A percentile compares a stretch with the other conserved stretches of the same genome.
Evolutionary conservation across 225 moss, liverwort and hornwort species (phyloP).

Genomic region (Polytrichum formosum): DNA sequence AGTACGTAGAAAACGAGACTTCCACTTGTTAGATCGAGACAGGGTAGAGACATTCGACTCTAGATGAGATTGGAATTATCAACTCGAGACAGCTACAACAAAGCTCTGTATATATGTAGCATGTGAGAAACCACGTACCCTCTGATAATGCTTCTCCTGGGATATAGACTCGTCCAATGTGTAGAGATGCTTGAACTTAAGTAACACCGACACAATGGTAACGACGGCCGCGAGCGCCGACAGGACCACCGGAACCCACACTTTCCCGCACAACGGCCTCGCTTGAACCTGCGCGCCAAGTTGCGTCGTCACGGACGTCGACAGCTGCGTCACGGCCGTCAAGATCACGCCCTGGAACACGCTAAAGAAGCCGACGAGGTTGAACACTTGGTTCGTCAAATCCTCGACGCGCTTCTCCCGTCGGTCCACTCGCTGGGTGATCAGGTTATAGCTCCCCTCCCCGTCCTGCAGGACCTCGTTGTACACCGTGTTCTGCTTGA

Average conservation of each 20-base stretch:
- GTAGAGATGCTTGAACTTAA: slow-evolving; percentile 15
- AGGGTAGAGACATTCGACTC: too few relatives aligned
- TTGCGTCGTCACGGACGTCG: too few relatives aligned
- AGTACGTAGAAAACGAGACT: background rate
- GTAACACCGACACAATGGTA: slow-evolving; percentile 3
- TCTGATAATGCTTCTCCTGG: slow-evolving; percentile 1
- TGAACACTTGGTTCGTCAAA: slow-evolving; percentile 11
- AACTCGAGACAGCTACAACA: background rate
- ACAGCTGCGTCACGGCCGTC: slow-evolving; percentile 8
- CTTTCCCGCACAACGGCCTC: slow-evolving; percentile 2
- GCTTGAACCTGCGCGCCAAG: background rate
- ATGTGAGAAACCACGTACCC: slow-evolving; percentile 3
- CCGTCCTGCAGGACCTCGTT: background rate
- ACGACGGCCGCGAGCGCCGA: slow-evolving; percentile 11
- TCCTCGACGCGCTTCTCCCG: slow-evolving; percentile 13
- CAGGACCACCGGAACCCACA: slow-evolving; percentile 13
- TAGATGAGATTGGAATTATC: too few relatives aligned
- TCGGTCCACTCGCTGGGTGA: background rate
- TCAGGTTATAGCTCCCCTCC: background rate
- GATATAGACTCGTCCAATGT: background rate
- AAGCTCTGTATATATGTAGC: background rate
- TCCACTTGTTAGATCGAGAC: too few relatives aligned
- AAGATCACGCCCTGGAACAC: slow-evolving; percentile 20
- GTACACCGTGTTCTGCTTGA: slow-evolving; percentile 3
- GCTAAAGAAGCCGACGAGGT: slow-evolving; percentile 10